These are phyloP conservation scores for Lantana camara DNA, from an alignment of 257 asterid genomes.

Conservation along the genomic window DNA sequence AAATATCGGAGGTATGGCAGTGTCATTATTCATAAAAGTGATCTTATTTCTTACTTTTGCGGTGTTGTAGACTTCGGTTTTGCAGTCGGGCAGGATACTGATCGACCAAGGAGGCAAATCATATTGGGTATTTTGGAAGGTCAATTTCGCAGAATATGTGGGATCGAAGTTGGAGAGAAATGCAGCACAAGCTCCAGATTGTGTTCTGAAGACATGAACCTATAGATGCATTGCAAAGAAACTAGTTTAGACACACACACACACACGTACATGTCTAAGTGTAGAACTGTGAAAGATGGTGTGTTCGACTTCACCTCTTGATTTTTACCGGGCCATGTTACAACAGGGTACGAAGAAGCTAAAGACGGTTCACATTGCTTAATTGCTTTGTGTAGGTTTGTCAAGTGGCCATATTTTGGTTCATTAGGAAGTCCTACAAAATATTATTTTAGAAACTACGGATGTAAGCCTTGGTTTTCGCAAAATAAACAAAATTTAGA, in stretches of 20 bases:
- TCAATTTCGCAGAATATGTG: conserved; percentile 44
- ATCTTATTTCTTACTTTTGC: conserved; percentile 53
- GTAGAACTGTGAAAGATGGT: no score
- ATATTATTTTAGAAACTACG: neutral
- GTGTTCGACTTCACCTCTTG: conserved; percentile 54
- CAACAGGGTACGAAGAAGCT: conserved; percentile 60
- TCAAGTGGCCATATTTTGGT: conserved; percentile 66
- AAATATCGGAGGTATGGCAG: no score
- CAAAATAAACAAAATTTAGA: no score
- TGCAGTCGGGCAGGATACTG: conserved; percentile 86
- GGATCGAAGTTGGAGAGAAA: conserved; percentile 75
- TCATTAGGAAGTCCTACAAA: conserved; percentile 48
- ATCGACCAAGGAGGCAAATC: conserved; percentile 87
- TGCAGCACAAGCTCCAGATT: conserved; percentile 73
- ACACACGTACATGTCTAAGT: conserved; percentile 10
- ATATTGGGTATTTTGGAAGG: conserved; percentile 53
- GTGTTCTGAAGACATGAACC: conserved; percentile 74
- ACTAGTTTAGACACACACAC: neutral
- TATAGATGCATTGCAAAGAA: conserved; percentile 1
- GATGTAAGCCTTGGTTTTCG: no score
- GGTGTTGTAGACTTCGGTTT: conserved; percentile 71
- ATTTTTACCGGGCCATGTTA: conserved; percentile 61
- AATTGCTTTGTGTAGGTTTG: conserved; percentile 59
- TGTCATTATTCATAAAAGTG: no score
- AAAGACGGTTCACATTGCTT: conserved; percentile 66